phyloP scores from a whole-genome alignment of 2,329 filamentous ascomycete genomes.

The Talaromyces sp. region DNA sequence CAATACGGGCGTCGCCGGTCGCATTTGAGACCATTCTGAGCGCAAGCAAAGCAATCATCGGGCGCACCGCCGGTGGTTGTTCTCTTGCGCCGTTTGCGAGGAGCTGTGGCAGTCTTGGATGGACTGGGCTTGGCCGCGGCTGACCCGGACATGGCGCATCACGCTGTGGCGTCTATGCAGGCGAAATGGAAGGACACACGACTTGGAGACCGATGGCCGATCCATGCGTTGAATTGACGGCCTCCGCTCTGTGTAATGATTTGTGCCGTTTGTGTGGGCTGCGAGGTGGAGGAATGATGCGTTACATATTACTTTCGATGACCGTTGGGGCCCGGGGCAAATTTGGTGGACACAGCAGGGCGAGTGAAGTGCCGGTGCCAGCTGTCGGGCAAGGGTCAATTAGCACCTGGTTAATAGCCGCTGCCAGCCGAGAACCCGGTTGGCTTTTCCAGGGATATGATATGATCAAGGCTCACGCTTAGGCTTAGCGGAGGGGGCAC shows the following conservation, averaged over 20 bases:
- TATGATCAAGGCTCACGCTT: neutral
- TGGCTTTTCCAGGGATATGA: neutral
- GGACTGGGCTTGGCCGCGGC: constrained; percentile 12
- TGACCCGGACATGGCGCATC: constrained; percentile 10
- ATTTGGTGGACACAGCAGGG: neutral
- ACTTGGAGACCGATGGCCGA: neutral
- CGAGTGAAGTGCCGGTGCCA: neutral
- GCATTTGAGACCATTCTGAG: constrained; percentile 76
- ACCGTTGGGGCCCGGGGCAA: neutral
- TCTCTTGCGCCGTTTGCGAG: constrained; percentile 72
- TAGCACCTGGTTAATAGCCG: neutral
- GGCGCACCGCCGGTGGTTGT: constrained; percentile 75
- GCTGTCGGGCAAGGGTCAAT: neutral
- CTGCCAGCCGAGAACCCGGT: neutral
- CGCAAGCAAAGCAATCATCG: constrained; percentile 92
- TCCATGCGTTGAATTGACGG: neutral
- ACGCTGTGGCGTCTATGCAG: neutral
- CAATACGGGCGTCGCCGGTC: constrained; percentile 91
- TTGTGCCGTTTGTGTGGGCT: neutral
- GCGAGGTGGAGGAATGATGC: neutral
- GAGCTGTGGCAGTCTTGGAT: constrained; percentile 21
- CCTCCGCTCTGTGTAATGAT: neutral
- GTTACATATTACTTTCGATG: neutral
- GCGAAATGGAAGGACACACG: neutral
- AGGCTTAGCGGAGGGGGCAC: neutral